Percentiles rank a stretch among this genome's conserved stretches.
Evolutionary conservation across 768 basidiomycete genomes (phyloP).

Genomic region (Suillus spraguei): DNA sequence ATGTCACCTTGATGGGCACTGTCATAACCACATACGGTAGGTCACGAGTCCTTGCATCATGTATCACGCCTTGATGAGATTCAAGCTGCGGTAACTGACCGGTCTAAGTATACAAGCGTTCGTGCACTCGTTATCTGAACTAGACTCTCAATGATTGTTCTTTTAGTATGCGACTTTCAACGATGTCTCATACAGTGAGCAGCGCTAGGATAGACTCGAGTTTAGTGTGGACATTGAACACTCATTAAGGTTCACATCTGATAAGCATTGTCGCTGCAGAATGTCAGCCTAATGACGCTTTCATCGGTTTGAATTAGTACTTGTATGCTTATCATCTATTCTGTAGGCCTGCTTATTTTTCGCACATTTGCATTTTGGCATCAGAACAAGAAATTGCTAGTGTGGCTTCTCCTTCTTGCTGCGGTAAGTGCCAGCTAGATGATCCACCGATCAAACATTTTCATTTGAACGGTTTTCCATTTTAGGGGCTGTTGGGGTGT

Average conservation of each 20-base stretch:
- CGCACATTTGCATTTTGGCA: slow-evolving; percentile 7
- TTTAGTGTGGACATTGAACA: not conserved
- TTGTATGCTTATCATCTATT: not conserved
- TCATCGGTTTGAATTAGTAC: not conserved
- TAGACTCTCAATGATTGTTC: not conserved
- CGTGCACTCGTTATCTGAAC: not conserved
- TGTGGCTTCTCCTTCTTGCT: slow-evolving; percentile 1
- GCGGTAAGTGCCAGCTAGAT: not conserved
- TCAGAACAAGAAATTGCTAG: not conserved
- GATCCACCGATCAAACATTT: not conserved
- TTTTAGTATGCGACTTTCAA: not conserved
- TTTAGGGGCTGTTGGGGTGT: not conserved
- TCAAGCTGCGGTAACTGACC: not conserved
- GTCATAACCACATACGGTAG: slow-evolving; percentile 6
- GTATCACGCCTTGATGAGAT: not conserved
- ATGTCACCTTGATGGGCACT: slow-evolving; percentile 5
- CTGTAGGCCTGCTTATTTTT: slow-evolving; percentile 8
- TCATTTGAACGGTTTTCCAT: not conserved
- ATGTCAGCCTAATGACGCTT: not conserved
- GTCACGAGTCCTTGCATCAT: not conserved
- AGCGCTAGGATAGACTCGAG: not conserved
- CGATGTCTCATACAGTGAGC: not conserved
- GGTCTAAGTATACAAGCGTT: not conserved
- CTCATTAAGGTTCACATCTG: slow-evolving; percentile 6
- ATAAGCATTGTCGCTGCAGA: slow-evolving; percentile 10